Evolutionary conservation across 2,329 filamentous ascomycete genomes (phyloP).

Genomic region (Hymenoscyphus occultus): DNA sequence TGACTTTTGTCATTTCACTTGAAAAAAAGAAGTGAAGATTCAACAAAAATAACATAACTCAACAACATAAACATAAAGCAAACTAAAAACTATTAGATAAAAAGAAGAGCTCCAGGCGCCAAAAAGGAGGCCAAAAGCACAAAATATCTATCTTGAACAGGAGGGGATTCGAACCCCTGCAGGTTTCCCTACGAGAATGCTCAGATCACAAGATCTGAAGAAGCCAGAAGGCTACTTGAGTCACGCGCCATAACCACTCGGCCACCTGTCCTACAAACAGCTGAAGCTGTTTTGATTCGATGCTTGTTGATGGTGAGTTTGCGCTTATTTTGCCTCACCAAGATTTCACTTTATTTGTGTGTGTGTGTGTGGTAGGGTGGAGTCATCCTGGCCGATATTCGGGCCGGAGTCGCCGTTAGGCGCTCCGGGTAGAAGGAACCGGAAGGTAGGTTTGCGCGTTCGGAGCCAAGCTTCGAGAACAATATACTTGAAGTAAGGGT

Average conservation of each 20-base stretch:
- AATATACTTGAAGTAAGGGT: too few relatives aligned
- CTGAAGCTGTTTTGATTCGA: neutral
- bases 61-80: neutral
- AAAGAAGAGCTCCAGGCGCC: neutral
- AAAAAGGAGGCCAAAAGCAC: constrained; percentile 3
- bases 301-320: neutral
- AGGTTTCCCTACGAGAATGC: constrained; percentile 32
- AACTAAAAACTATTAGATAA: neutral
- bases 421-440: neutral
- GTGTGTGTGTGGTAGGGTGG: neutral
- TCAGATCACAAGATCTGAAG: constrained; percentile 13
- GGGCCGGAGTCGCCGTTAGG: neutral
- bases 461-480: neutral
- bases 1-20: too few relatives aligned
- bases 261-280: constrained; percentile 21
- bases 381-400: neutral
- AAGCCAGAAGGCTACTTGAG: constrained; percentile 24
- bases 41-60: neutral
- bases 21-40: too few relatives aligned
- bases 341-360: neutral
- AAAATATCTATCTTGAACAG: constrained; percentile 20
- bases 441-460: neutral
- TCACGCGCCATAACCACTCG: constrained; percentile 34
- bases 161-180: constrained; percentile 35
- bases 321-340: neutral